phyloP scores from a whole-genome alignment of 2,329 filamentous ascomycete genomes.

The Fusarium sp. region DNA sequence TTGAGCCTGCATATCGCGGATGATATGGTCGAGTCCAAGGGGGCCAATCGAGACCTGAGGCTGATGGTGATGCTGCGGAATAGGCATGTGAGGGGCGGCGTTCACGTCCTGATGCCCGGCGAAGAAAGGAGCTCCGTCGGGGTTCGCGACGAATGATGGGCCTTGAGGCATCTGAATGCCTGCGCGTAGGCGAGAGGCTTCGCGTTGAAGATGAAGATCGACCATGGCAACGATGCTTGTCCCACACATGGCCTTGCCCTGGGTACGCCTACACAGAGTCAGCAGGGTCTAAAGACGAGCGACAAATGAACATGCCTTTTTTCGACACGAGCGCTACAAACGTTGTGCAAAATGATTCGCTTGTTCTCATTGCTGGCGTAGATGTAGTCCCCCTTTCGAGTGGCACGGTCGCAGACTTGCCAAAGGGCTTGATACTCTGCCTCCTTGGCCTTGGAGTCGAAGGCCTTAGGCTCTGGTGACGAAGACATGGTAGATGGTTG shows the following conservation, averaged over 20 bases:
- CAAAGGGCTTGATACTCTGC: slow-evolving; percentile 45
- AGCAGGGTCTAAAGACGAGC: not conserved
- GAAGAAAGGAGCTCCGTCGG: not conserved
- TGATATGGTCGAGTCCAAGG: not conserved
- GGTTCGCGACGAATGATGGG: not conserved
- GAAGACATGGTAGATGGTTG: slow-evolving; percentile 20
- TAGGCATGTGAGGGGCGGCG: not conserved
- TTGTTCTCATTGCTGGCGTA: not conserved
- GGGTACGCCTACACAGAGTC: not conserved
- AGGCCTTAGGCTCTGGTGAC: slow-evolving; percentile 1
- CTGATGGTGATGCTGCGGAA: not conserved
- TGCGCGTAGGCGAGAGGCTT: slow-evolving; percentile 7
- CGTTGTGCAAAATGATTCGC: slow-evolving; percentile 15
- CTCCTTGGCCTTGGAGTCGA: slow-evolving; percentile 14
- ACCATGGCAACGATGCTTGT: slow-evolving; percentile 30
- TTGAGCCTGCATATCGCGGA: not conserved
- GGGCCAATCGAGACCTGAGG: not conserved
- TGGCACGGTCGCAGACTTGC: slow-evolving; percentile 38
- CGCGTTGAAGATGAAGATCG: slow-evolving; percentile 37
- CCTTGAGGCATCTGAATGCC: not conserved
- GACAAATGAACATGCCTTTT: slow-evolving; percentile 19
- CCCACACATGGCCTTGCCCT: slow-evolving; percentile 24
- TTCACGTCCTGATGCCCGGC: not conserved
- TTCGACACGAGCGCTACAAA: slow-evolving; percentile 6
- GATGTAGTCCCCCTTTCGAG: slow-evolving; percentile 25